Conservation (phyloP, 139 green algal genomes). For the Coelastrella sp. region DNA sequence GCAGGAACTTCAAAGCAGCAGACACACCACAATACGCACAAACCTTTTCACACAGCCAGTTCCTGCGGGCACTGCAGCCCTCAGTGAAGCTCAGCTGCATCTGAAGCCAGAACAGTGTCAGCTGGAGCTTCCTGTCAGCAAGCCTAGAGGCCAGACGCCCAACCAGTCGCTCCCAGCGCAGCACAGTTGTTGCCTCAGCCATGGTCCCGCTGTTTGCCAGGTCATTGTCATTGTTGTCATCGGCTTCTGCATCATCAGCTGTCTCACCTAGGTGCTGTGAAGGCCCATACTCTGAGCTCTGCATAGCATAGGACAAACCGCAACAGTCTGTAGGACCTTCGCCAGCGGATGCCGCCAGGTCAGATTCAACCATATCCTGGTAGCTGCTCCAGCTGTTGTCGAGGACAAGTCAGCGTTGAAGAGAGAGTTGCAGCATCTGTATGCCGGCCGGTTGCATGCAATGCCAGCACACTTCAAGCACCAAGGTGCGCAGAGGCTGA, state of each 20-base stretch:
- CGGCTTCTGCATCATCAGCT: background rate
- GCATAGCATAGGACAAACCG: no score
- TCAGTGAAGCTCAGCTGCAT: conserved; percentile 56
- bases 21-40: background rate
- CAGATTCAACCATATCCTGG: no score
- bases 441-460: no score
- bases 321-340: no score
- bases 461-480: no score
- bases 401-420: no score
- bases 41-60: conserved; percentile 51
- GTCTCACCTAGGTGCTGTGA: background rate
- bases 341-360: no score
- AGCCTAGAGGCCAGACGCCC: conserved; percentile 44
- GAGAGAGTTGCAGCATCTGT: no score
- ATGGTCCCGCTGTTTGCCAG: conserved; percentile 18
- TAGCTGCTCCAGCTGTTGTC: no score
- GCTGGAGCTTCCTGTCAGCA: conserved; percentile 52
- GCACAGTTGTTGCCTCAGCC: conserved; percentile 34
- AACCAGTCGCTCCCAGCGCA: conserved; percentile 53
- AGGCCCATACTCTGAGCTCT: no score
- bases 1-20: background rate
- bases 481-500: no score
- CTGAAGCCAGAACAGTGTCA: conserved; percentile 58
- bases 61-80: conserved; percentile 48
- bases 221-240: background rate